Evolutionary conservation across 352 stramenopile genomes (phyloP).

Genomic region (Bremia lactucae): DNA sequence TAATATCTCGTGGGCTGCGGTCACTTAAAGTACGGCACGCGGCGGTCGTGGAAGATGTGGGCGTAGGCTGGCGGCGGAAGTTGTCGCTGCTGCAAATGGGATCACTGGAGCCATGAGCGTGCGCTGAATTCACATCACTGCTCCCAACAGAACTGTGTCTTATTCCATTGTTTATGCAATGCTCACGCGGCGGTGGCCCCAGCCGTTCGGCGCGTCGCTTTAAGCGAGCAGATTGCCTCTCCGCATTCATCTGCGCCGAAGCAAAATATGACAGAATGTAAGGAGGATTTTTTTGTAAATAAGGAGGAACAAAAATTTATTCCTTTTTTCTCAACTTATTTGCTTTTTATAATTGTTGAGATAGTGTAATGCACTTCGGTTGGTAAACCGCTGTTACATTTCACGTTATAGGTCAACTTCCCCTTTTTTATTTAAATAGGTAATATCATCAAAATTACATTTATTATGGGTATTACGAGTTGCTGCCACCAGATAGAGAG

Average conservation of each 20-base stretch:
- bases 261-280: too few species aligned
- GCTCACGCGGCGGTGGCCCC: slow-evolving; percentile 2
- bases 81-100: slow-evolving; percentile 1
- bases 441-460: too few species aligned
- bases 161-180: slow-evolving; percentile 11
- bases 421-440: too few species aligned
- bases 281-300: too few species aligned
- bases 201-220: slow-evolving; percentile 33
- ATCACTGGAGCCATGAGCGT: slow-evolving; percentile 4
- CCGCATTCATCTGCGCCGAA: slow-evolving; percentile 19
- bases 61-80: not conserved
- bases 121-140: slow-evolving; percentile 7
- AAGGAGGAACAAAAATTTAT: too few species aligned
- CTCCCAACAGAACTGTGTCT: not conserved
- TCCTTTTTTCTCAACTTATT: too few species aligned
- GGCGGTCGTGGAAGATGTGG: slow-evolving; percentile 17
- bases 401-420: too few species aligned
- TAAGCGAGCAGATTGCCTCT: slow-evolving; percentile 27
- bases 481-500: too few species aligned
- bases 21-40: slow-evolving; percentile 16
- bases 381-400: too few species aligned
- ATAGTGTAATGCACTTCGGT: too few species aligned
- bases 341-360: too few species aligned
- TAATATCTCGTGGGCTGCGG: slow-evolving; percentile 34
- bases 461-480: too few species aligned